Evolutionary conservation across 148 eudicot genomes (phyloP), one percentile per base, ranked within the genome.

Genomic region (Polygonum aviculare): DNA sequence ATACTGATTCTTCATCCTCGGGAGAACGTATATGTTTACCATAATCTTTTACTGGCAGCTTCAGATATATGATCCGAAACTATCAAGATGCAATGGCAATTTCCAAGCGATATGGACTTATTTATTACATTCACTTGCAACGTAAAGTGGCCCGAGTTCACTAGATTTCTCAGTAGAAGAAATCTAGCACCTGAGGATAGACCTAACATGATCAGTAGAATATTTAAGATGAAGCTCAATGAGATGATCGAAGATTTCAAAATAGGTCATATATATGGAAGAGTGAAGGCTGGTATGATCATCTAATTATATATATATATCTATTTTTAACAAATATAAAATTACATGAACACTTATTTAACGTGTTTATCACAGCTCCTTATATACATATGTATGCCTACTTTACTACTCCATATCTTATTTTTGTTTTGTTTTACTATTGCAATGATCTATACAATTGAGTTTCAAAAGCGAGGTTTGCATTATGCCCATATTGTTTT

Each of bases 11-110:
- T 39, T 16, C 31, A 19, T 19, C 35, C 0, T 10, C 26, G 0
- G 82, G 84, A 0, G 70, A 77, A 1, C 62, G 52, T 8, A 35
- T 84, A 0, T 5, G 80, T 2, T 50, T 85, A 10, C 85, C 83
- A 0, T 69, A 81, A 0, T 74, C 69, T 6, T 82, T 63, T 39
- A 39, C 74, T 1, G 67, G 81, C 16, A 55, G 84, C 18, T 19
- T 77, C 0, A 75, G 79, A 8, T 84, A 75, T n/a, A 73, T 75
- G 78, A 33, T 67, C 3, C 78, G 78, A 38, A 84, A 84, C 22
- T 84, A 81, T 45, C 77, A 81, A 3, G 80, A 84, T 19, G 78
- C 82, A 16, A 75, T 85, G 78, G 71, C 78, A 33, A 78, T 78
- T 0, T 79, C 77, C 15, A 74, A 52, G 12, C 19, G 50, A 19